These are phyloP conservation scores for Trametes pubescens DNA, from an alignment of 1,284 basidiomycete genomes.

Conservation along the genomic window DNA sequence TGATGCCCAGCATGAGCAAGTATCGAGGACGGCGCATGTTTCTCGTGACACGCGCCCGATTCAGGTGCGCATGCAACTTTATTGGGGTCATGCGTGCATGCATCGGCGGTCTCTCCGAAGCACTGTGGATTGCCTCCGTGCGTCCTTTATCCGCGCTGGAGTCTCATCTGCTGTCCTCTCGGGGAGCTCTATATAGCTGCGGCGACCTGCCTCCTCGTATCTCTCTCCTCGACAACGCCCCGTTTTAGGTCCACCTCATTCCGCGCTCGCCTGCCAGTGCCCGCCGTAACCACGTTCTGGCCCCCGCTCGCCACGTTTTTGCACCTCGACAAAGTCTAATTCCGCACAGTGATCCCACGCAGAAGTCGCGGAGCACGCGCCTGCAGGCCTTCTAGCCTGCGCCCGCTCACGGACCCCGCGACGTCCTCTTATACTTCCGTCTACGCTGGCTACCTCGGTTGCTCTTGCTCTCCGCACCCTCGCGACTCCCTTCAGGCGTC, in stretches of 20 bases:
- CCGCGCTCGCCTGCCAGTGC: neutral
- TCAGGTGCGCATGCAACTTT: slow-evolving; percentile 6
- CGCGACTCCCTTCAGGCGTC: neutral
- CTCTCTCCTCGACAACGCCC: slow-evolving; percentile 2
- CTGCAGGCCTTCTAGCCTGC: slow-evolving; percentile 13
- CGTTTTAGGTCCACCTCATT: neutral
- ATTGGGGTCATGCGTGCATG: slow-evolving; percentile 8
- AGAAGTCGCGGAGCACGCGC: slow-evolving; percentile 10
- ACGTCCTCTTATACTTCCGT: slow-evolving; percentile 1
- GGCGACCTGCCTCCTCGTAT: neutral
- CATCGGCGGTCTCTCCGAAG: slow-evolving; percentile 8
- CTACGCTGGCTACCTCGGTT: slow-evolving; percentile 9
- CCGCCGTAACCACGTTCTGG: slow-evolving; percentile 1
- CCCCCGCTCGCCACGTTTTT: neutral
- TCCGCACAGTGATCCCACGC: slow-evolving; percentile 2
- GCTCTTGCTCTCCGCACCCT: slow-evolving; percentile 6
- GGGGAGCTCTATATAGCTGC: slow-evolving; percentile 3
- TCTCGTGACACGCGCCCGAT: neutral
- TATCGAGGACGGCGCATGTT: neutral
- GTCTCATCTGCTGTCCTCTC: slow-evolving; percentile 1
- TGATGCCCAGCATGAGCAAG: slow-evolving; percentile 10
- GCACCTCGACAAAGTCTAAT: neutral
- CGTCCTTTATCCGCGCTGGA: slow-evolving; percentile 12
- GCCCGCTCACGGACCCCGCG: neutral
- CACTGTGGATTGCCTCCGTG: slow-evolving; percentile 15